phyloP scores from a whole-genome alignment of 768 basidiomycete species.

The Suillus tomentosus region DNA sequence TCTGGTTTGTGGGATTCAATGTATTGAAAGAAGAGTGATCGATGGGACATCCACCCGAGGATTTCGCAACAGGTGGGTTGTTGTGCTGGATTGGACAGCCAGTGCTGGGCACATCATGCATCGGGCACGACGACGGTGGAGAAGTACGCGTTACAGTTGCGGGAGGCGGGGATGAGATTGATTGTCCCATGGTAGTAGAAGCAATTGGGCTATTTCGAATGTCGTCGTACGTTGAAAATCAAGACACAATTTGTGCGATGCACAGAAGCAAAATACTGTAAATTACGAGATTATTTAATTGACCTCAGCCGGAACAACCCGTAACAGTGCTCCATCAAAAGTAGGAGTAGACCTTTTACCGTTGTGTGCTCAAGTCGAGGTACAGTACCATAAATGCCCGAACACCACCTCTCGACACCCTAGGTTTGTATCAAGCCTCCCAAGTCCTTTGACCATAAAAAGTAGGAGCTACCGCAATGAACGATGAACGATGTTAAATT shows the following conservation, averaged over 20 bases:
- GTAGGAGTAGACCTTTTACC: neutral
- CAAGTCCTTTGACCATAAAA: neutral
- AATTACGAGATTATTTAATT: too few relatives aligned
- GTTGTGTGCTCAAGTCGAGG: neutral
- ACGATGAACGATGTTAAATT: neutral
- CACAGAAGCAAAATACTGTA: neutral
- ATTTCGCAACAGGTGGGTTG: conserved; percentile 20
- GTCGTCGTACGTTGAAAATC: neutral
- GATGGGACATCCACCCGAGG: conserved; percentile 60
- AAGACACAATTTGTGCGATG: neutral
- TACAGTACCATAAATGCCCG: neutral
- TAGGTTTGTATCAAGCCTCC: neutral
- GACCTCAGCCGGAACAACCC: neutral
- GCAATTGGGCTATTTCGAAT: neutral
- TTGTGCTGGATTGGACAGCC: conserved; percentile 49
- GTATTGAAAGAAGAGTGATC: conserved; percentile 44
- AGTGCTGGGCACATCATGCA: conserved; percentile 18
- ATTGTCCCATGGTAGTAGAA: conserved; percentile 17
- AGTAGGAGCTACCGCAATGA: neutral
- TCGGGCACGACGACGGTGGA: conserved; percentile 17
- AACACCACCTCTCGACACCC: neutral
- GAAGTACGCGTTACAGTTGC: conserved; percentile 14
- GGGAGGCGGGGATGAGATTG: conserved; percentile 17
- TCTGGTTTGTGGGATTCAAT: conserved; percentile 80
- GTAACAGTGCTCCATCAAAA: neutral